Percentiles rank a stretch among this genome's conserved stretches.
Evolutionary conservation across 2,329 filamentous ascomycete genomes (phyloP).

Genomic region (Knufia fluminis): DNA sequence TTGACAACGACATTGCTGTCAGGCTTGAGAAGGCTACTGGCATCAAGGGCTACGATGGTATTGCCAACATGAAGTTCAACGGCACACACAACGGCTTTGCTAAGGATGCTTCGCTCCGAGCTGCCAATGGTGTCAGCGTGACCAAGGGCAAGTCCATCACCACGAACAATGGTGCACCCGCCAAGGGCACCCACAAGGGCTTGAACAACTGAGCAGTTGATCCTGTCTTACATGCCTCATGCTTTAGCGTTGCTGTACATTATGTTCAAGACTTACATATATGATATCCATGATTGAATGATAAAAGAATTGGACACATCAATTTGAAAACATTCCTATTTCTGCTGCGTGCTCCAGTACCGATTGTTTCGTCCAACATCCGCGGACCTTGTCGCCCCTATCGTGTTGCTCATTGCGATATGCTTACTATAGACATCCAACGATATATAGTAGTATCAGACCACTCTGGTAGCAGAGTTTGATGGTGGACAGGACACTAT

Average conservation of each 20-base stretch:
- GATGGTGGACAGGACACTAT: no score
- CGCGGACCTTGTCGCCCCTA: no score
- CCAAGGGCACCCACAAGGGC: slow-evolving; percentile 31
- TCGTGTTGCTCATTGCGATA: no score
- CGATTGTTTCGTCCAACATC: no score
- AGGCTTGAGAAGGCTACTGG: slow-evolving; percentile 55
- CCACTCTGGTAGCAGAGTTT: no score
- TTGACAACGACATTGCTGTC: slow-evolving; percentile 48
- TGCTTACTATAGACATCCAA: no score
- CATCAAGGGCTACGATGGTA: slow-evolving; percentile 51
- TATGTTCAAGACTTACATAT: no score
- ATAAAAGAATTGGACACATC: neutral
- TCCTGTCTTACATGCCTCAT: slow-evolving; percentile 18
- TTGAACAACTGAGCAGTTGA: slow-evolving; percentile 19
- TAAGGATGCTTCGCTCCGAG: slow-evolving; percentile 36
- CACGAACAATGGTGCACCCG: slow-evolving; percentile 43
- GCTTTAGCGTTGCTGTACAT: no score
- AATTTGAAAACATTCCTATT: neutral
- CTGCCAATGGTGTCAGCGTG: slow-evolving; percentile 43
- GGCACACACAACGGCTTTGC: slow-evolving; percentile 55
- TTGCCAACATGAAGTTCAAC: slow-evolving; percentile 47
- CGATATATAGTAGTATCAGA: no score
- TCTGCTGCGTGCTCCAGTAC: no score
- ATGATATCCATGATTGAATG: slow-evolving; percentile 1
- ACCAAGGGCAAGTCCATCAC: slow-evolving; percentile 27